These are phyloP conservation scores for Trichosporon faecale DNA, from an alignment of 1,284 basidiomycete species.

Conservation along the genomic window DNA sequence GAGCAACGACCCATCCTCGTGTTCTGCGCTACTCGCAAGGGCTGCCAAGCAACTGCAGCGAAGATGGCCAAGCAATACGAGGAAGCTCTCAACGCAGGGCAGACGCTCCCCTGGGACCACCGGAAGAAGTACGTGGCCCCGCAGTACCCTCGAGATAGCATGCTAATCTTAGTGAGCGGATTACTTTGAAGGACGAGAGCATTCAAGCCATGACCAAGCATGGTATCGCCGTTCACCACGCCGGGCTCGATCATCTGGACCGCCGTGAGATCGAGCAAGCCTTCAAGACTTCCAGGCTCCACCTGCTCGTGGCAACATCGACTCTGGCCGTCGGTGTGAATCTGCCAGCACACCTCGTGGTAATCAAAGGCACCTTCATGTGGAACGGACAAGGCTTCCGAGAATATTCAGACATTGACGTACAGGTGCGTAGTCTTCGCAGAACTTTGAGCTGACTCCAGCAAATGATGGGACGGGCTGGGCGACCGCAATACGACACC, in stretches of 20 bases:
- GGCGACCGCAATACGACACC: conserved; percentile 79
- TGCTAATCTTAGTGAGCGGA: neutral
- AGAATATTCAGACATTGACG: conserved; percentile 53
- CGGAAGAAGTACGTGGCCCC: conserved; percentile 55
- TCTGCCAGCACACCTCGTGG: conserved; percentile 53
- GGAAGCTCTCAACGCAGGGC: conserved; percentile 57
- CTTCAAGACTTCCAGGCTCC: conserved; percentile 51
- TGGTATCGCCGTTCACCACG: conserved; percentile 58
- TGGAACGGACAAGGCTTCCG: conserved; percentile 43
- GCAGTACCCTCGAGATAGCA: no score
- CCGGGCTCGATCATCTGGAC: conserved; percentile 54
- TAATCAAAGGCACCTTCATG: conserved; percentile 51
- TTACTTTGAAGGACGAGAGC: conserved; percentile 33
- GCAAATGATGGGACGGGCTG: conserved; percentile 61
- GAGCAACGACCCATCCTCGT: conserved; percentile 74
- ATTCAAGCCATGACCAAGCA: conserved; percentile 32
- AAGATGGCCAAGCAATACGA: conserved; percentile 69
- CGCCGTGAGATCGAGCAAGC: conserved; percentile 53
- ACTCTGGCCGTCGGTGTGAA: conserved; percentile 59
- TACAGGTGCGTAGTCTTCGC: conserved; percentile 36
- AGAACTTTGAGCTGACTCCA: conserved; percentile 14
- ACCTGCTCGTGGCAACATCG: conserved; percentile 51
- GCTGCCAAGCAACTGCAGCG: conserved; percentile 65
- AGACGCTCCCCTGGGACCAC: conserved; percentile 63
- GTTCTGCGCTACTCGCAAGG: conserved; percentile 81